Conservation (phyloP, 2,329 filamentous ascomycete genomes). For the Xylariaceae sp. region DNA sequence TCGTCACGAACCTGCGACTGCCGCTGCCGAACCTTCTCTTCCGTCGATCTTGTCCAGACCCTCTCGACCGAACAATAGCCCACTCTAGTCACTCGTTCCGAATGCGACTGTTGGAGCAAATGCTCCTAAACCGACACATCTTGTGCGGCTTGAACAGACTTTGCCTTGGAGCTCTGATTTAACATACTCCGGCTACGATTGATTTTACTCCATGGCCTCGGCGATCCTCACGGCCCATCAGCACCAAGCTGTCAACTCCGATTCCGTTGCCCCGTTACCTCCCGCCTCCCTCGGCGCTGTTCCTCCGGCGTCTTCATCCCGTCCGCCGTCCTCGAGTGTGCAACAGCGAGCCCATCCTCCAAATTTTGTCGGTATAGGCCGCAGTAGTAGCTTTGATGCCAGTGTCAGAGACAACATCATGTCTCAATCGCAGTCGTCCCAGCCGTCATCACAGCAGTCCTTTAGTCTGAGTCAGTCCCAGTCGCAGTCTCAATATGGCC, state of each 20-base stretch:
- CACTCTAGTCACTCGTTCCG: too few species aligned
- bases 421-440: conserved; percentile 41
- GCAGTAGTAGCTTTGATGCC: conserved; percentile 23
- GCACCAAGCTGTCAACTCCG: conserved; percentile 12
- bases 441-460: conserved; percentile 45
- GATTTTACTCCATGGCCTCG: conserved; percentile 34
- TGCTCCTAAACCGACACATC: not conserved
- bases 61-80: too few species aligned
- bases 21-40: too few species aligned
- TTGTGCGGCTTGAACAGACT: not conserved
- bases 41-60: too few species aligned
- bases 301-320: conserved; percentile 11
- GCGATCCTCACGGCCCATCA: conserved; percentile 32
- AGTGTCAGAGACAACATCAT: conserved; percentile 33
- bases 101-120: not conserved
- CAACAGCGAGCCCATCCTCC: not conserved
- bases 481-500: conserved; percentile 34
- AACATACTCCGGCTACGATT: not conserved
- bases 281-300: conserved; percentile 3
- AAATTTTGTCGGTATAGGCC: conserved; percentile 4
- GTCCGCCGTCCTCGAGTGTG: conserved; percentile 7
- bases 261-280: conserved; percentile 1
- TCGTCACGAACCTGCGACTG: too few species aligned
- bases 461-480: conserved; percentile 52
- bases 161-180: not conserved